Evolutionary conservation across 1,284 basidiomycete genomes (phyloP).

Genomic region (Tilletia walkeri): DNA sequence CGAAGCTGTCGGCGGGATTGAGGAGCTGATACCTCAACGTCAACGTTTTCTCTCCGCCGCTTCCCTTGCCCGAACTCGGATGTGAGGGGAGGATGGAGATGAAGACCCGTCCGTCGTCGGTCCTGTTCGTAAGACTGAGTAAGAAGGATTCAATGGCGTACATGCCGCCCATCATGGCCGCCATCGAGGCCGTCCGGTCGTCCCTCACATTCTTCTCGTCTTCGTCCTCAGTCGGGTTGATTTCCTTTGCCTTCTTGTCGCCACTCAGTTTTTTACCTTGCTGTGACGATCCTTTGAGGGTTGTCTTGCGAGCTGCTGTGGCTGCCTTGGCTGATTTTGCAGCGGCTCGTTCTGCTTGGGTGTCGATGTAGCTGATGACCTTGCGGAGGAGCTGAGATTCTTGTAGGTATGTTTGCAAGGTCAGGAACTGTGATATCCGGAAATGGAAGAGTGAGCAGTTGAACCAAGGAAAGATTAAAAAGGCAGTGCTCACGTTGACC

Average conservation of each 20-base stretch:
- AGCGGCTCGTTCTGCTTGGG: conserved; percentile 28
- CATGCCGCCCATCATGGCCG: conserved; percentile 68
- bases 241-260: not conserved
- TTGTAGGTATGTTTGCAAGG: conserved; percentile 78
- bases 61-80: not conserved
- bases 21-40: conserved; percentile 82
- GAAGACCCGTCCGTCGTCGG: conserved; percentile 67
- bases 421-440: conserved; percentile 55
- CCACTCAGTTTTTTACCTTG: conserved; percentile 56
- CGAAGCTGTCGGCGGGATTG: conserved; percentile 86
- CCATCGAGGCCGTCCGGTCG: conserved; percentile 18
- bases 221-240: not conserved
- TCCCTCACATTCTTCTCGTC: not conserved
- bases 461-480: not conserved
- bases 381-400: conserved; percentile 73
- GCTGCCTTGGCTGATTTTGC: conserved; percentile 62
- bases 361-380: conserved; percentile 28
- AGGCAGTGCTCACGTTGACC: conserved; percentile 63
- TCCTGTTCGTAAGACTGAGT: conserved; percentile 73
- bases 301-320: conserved; percentile 73
- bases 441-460: not conserved
- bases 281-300: too few relatives aligned
- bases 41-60: not conserved
- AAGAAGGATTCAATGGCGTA: conserved; percentile 83
- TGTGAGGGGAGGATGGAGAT: conserved; percentile 28